Percentiles rank a stretch among this genome's conserved stretches.
These are phyloP conservation scores for Ochromonas danica DNA, from an alignment of 108 stramenopile species.

Conservation along the genomic window DNA sequence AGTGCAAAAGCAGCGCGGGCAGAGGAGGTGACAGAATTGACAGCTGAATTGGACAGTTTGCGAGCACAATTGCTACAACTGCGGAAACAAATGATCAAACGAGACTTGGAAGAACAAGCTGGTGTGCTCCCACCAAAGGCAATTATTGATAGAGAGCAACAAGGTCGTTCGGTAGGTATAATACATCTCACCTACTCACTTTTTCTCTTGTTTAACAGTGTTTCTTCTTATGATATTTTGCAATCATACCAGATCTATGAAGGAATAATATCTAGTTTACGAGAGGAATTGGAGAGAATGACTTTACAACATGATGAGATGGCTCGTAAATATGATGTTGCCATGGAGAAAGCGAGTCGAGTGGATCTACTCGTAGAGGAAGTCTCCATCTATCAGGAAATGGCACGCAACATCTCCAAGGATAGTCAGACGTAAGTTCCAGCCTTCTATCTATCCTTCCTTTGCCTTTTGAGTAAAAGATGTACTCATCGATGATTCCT, in stretches of 20 bases:
- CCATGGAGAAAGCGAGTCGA: neutral
- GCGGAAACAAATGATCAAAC: neutral
- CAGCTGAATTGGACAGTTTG: neutral
- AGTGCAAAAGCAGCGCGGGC: too few relatives aligned
- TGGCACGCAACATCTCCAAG: neutral
- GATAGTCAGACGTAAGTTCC: neutral
- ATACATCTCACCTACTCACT: neutral
- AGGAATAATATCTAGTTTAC: neutral
- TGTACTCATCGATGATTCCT: neutral
- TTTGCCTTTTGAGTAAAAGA: neutral
- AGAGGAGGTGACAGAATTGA: neutral
- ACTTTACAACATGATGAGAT: neutral
- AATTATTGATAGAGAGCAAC: neutral
- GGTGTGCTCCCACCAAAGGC: neutral
- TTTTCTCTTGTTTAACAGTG: too few relatives aligned
- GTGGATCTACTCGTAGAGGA: slow-evolving; percentile 2
- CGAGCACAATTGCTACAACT: neutral
- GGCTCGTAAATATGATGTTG: neutral
- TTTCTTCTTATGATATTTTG: too few relatives aligned
- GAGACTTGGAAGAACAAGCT: slow-evolving; percentile 2
- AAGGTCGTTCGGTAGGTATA: neutral
- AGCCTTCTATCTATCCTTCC: too few relatives aligned
- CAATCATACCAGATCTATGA: slow-evolving; percentile 1
- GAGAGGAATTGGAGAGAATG: neutral
- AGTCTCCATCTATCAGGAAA: neutral